Base-by-base conservation (phyloP, 2,329 filamentous ascomycete species). In the Triangularia verruculosa region DNA sequence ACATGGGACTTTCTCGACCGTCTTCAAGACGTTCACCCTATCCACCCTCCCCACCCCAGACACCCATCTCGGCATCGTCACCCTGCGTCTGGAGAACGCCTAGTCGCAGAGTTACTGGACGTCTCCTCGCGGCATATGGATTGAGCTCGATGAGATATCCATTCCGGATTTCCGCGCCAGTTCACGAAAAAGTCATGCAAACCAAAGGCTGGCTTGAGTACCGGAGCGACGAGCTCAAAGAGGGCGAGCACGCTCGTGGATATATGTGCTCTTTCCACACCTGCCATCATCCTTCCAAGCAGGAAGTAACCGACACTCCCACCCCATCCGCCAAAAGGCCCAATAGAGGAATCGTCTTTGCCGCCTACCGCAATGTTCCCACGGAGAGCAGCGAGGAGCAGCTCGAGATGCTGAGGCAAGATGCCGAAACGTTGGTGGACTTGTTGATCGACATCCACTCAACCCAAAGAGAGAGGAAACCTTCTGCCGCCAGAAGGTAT, bases 291-390 rank as follows among this genome's bases (percentile, higher is more conserved):
- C 57, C 57, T 56, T 17, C 58, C 59, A 57, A 3, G 32, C 32
- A 59, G 57, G 30, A 24, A 58, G 25, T 20, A 24, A 25, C 39
- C 17, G 17, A 47, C 61, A 51, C 59, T 52, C 32, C 62, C 61
- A 51, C 59, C 43, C 32, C 62, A 53, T 47, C 63, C 13, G 52
- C 34, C 20, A 76, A 77, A 59, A 28, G 27, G 20, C 51, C 63
- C 39, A 80, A 84, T 67, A 78, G 81, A 30, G 83, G 83, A 54
- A 81, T 86, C 63, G 79, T 86, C 4, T 86, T 86, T 61, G 83
- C 83, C 0, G 83, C 82, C 0, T 86, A 85, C 67, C 78, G 82
- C 22, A 75, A 75, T 15, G 72, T 70, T 28, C 73, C 75, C 47
- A 70, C 75, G 12, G 73, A 73, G 12, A 76, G 76, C 55, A 74